These are phyloP conservation scores for Rhynchosporium agropyri DNA, from an alignment of 2,329 filamentous ascomycete species.

Conservation along the genomic window DNA sequence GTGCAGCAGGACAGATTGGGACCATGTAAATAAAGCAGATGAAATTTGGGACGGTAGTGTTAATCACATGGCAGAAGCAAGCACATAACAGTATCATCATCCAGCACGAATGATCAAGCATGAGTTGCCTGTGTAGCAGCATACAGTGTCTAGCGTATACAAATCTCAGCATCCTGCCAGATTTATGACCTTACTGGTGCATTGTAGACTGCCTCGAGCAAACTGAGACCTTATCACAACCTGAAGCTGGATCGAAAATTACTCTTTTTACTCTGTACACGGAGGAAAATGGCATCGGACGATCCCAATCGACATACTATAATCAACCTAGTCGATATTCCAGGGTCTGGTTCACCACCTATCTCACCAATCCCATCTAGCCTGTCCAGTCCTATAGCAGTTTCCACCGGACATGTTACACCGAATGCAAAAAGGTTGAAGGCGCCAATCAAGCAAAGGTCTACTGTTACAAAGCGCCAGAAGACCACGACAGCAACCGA, in stretches of 20 bases:
- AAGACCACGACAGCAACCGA: neutral
- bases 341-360: neutral
- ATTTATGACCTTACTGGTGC: neutral
- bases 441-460: neutral
- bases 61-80: neutral
- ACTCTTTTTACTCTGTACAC: neutral
- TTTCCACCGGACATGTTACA: neutral
- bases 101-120: neutral
- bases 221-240: constrained; percentile 7
- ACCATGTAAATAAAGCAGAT: neutral
- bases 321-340: neutral
- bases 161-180: neutral
- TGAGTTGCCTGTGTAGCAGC: neutral
- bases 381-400: neutral
- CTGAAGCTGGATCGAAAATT: constrained; percentile 3
- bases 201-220: neutral
- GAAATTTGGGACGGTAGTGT: neutral
- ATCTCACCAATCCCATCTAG: neutral
- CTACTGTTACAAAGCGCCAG: neutral
- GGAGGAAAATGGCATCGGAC: neutral
- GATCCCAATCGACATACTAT: neutral
- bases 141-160: neutral
- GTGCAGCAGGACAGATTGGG: neutral
- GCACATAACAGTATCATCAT: neutral
- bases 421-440: neutral